phyloP scores from a whole-genome alignment of 179 eudicot species.

The Carnegiea gigantea region DNA sequence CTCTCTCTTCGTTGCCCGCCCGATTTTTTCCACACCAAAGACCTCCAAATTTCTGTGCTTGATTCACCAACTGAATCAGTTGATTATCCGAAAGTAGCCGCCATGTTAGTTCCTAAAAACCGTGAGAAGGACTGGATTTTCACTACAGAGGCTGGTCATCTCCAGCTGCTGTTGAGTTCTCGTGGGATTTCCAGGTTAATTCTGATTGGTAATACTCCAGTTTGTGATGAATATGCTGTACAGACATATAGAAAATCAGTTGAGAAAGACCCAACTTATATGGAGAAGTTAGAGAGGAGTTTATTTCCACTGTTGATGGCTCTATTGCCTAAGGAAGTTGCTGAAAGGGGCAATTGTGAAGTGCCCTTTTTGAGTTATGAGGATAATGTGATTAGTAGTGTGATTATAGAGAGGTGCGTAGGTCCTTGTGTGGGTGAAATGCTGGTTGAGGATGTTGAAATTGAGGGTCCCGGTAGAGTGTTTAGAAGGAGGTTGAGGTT shows the following conservation, averaged over 20 bases:
- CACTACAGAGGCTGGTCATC: slow-evolving; percentile 71
- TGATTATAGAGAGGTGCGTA: slow-evolving; percentile 41
- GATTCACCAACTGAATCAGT: slow-evolving; percentile 54
- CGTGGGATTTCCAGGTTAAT: slow-evolving; percentile 61
- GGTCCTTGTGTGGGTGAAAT: slow-evolving; percentile 74
- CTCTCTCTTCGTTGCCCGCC: slow-evolving; percentile 17
- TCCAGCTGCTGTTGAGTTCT: slow-evolving; percentile 50
- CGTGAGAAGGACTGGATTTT: slow-evolving; percentile 87
- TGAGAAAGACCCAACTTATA: slow-evolving; percentile 4
- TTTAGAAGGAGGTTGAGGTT: slow-evolving; percentile 87
- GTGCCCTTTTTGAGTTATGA: slow-evolving; percentile 64
- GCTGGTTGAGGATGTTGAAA: slow-evolving; percentile 75
- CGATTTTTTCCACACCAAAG: slow-evolving; percentile 35
- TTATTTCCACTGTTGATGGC: slow-evolving; percentile 46
- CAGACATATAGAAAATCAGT: slow-evolving; percentile 22
- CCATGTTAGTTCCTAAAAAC: slow-evolving; percentile 66
- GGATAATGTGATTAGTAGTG: slow-evolving; percentile 57
- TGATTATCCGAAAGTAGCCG: slow-evolving; percentile 40
- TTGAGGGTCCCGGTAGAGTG: slow-evolving; percentile 39
- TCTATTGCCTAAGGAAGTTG: slow-evolving; percentile 49
- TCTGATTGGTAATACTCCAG: slow-evolving; percentile 52
- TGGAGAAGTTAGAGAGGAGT: slow-evolving; percentile 27
- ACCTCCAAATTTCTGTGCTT: slow-evolving; percentile 66
- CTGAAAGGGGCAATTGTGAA: slow-evolving; percentile 29
- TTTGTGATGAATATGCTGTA: slow-evolving; percentile 20